Evolutionary conservation across 169 alveolate genomes (phyloP).

Genomic region (Plasmodium adleri): DNA sequence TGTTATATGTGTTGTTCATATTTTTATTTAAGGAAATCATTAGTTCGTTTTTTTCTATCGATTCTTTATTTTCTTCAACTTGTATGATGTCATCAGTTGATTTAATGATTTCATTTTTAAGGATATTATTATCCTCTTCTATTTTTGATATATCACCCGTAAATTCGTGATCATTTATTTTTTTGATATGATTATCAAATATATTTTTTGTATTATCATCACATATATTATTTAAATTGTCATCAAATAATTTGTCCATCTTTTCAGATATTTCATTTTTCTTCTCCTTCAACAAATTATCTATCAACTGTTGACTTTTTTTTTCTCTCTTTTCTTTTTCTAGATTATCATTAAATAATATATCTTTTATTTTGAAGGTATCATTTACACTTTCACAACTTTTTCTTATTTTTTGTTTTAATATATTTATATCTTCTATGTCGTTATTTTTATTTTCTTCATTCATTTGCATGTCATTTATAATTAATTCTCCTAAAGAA

Average conservation of each 20-base stretch:
- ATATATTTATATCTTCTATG: background rate
- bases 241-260: background rate
- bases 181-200: background rate
- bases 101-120: background rate
- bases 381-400: background rate
- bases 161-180: too few species aligned
- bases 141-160: too few species aligned
- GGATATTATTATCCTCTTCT: too few species aligned
- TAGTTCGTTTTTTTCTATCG: background rate
- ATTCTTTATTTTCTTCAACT: background rate
- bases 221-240: background rate
- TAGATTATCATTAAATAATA: conserved; percentile 16
- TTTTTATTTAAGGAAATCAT: conserved; percentile 8
- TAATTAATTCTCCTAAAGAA: conserved; percentile 5
- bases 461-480: conserved; percentile 8
- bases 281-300: background rate
- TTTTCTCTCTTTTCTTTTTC: conserved; percentile 10
- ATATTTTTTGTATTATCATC: background rate
- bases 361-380: conserved; percentile 44
- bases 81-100: background rate
- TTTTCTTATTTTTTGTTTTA: background rate
- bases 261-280: background rate
- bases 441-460: conserved; percentile 18
- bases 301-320: background rate
- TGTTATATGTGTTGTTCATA: conserved; percentile 7